Evolutionary conservation across 139 green algal species (phyloP).

Genomic region (Gonium pectorale): DNA sequence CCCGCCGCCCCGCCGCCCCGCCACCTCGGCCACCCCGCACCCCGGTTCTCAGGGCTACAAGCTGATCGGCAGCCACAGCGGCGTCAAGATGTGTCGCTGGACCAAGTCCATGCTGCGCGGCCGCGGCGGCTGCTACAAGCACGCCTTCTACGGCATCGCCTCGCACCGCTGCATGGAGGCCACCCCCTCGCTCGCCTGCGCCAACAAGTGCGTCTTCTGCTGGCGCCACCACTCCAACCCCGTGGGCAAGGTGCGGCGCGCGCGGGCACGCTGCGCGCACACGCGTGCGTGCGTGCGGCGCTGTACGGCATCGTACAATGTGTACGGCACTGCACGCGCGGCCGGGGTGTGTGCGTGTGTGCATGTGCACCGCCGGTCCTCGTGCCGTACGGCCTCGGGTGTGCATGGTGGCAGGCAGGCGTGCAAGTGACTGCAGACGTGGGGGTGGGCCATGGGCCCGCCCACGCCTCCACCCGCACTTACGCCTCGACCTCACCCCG

Average conservation of each 20-base stretch:
- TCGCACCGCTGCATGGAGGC: constrained; percentile 83
- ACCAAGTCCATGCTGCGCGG: constrained; percentile 88
- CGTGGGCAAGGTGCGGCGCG: constrained; percentile 28
- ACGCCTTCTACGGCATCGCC: constrained; percentile 92
- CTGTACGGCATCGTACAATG: too few relatives aligned
- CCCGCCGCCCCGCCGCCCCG: background rate
- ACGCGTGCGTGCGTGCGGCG: background rate
- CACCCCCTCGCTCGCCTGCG: constrained; percentile 81
- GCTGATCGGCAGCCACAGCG: constrained; percentile 85
- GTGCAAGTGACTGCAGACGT: too few relatives aligned
- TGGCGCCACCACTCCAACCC: constrained; percentile 75
- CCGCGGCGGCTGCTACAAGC: constrained; percentile 66
- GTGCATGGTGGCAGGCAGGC: too few relatives aligned
- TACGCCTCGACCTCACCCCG: background rate
- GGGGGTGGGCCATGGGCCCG: constrained; percentile 85
- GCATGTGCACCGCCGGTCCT: too few relatives aligned
- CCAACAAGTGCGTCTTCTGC: constrained; percentile 92
- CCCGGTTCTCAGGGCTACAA: constrained; percentile 76
- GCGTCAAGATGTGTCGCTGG: constrained; percentile 87
- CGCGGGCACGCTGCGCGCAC: background rate
- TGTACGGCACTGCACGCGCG: too few relatives aligned
- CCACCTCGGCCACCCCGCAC: background rate
- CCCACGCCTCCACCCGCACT: too few relatives aligned
- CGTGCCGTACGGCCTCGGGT: too few relatives aligned
- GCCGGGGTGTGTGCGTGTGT: too few relatives aligned